Conservation (phyloP, 257 asterid genomes). For the Solanum microdontum region DNA sequence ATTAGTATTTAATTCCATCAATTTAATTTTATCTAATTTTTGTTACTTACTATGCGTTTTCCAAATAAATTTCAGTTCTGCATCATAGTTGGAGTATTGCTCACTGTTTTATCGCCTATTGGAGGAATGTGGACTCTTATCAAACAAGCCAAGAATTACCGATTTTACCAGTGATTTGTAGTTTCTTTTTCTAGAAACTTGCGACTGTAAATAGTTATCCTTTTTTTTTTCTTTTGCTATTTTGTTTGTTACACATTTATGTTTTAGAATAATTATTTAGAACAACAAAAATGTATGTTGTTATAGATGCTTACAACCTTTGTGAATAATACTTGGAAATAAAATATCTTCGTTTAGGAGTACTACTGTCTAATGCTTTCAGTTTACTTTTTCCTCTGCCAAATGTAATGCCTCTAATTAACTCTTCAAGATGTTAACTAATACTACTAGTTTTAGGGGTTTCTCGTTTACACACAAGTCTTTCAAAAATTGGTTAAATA, state of each 20-base stretch:
- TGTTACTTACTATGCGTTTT: background rate
- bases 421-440: too few species aligned
- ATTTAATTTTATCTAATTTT: background rate
- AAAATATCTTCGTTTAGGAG: background rate
- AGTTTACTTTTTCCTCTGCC: background rate
- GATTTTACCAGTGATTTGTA: conserved; percentile 33
- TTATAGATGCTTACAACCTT: background rate
- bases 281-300: background rate
- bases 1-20: background rate
- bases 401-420: background rate
- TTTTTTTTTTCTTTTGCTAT: background rate
- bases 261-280: background rate
- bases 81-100: conserved; percentile 31
- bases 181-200: background rate
- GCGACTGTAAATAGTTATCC: background rate
- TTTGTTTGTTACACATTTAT: background rate
- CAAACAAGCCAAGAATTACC: conserved; percentile 27
- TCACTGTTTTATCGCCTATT: conserved; percentile 49
- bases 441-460: background rate
- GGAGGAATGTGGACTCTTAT: conserved; percentile 61
- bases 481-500: background rate
- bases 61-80: conserved; percentile 17
- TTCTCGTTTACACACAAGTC: background rate
- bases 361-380: background rate
- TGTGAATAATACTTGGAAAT: background rate